Evolutionary conservation across 106 monocot genomes (phyloP), one percentile per base, ranked within the genome.

Genomic region (Vanilla planifolia): DNA sequence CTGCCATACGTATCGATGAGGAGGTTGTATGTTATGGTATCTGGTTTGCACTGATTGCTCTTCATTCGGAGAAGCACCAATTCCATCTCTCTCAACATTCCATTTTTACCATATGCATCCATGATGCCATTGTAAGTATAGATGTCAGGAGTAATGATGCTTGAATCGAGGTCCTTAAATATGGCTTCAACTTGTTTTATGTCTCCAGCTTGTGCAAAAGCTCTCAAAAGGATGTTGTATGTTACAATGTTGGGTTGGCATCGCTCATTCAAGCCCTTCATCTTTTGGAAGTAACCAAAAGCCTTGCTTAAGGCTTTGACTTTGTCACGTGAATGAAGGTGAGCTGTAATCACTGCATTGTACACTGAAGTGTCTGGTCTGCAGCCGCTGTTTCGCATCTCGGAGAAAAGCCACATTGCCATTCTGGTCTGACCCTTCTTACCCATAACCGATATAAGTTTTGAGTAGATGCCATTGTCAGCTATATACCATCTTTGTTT

Each of bases 401-500:
- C 91, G 61, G 91, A 82, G 60, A 98, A 98, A 3, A 98, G 77
- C 96, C 96, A 91, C 96, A 98, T 98, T 28, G 96, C 96, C 87
- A 85, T 87, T 66, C 96, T 80, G 53, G 77, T 90, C 66, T 96
- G 86, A 14, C 96, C 91, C 70, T 91, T 80, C 61, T 87, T 96
- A n/a, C 96, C 91, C 96, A 96, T 96, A 19, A 96, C 84, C 43
- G 96, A 96, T 64, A 96, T 96, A 15, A 96, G 60, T 70, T 96
- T 91, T 0, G 96, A 96, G 59, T 90, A 96, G 26, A 96, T 85
- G 48, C 96, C 96, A 45, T 96, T 96, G 60, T 98, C 96, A 62
- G 91, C 84, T 52, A 98, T 65, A 67, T 98, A 98, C 96, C 96
- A 98, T 7, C 96, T 65, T 35, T 98, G 96, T 60, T 77, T 91